Evolutionary conservation across 2,329 filamentous ascomycete genomes (phyloP), one percentile per base, ranked within the genome.

Genomic region (Cytospora leucostoma): DNA sequence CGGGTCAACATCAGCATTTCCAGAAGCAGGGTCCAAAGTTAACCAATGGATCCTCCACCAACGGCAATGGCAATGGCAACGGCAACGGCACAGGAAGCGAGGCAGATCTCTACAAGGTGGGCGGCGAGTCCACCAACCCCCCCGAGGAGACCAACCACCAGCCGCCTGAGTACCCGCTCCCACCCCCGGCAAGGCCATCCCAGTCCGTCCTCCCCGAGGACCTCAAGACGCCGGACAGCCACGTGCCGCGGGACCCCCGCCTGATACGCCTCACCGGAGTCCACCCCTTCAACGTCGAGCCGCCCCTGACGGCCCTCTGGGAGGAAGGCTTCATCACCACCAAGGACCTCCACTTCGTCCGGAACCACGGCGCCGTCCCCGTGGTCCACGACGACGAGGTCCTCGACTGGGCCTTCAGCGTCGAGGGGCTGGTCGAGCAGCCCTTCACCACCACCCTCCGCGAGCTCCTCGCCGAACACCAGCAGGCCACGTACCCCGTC

Each of bases 281-380:
- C 7, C 93, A 97, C 74, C 93, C 93, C 1, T 96, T 96, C 80
- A 97, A 97, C 70, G 89, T 91, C 56, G 93, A 97, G 76, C 84
- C 93, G 11, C 93, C 93, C 0, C 77, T 97, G 10, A 91, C 86
- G 61, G 86, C 87, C 17, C 79, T 97, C 1, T 97, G 88, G 75
- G 84, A 94, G 53, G 80, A 84, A 78, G 92, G 93, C 0, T 97
- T 97, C 72, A 79, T 97, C 44, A 97, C 93, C 0, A 91, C 88
- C 47, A 90, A 92, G 13, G 90, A 96, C 69, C 80, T 97, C 1
- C 95, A 96, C 76, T 97, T 96, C 74, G 93, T 97, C 10, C 82
- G 93, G 40, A 97, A 97, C 71, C 93, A 97, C 78, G 93, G 93
- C 15, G 79, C 87, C 0, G 93, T 97, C 8, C 93, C 93, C 1